Evolutionary conservation across 2,329 filamentous ascomycete genomes (phyloP).

Genomic region (Neofusicoccum laricinum): DNA sequence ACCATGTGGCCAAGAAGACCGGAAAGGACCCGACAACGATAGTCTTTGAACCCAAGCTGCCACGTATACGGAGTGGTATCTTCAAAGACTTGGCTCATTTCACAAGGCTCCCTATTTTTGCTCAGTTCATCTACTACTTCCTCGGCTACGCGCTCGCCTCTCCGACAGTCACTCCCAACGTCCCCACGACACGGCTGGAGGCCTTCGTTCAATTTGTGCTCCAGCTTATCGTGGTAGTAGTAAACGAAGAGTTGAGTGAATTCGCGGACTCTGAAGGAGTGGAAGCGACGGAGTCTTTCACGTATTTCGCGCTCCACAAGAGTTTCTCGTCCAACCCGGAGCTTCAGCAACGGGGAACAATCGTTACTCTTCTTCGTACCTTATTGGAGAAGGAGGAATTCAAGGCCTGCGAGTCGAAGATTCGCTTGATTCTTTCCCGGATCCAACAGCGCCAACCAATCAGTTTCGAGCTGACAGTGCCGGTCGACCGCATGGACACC

Average conservation of each 20-base stretch:
- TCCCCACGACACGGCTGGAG: slow-evolving; percentile 81
- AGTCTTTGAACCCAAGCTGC: slow-evolving; percentile 85
- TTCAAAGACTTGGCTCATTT: slow-evolving; percentile 77
- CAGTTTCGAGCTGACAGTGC: slow-evolving; percentile 68
- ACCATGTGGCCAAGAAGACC: slow-evolving; percentile 81
- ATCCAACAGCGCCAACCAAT: slow-evolving; percentile 79
- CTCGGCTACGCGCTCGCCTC: slow-evolving; percentile 76
- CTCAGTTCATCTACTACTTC: slow-evolving; percentile 85
- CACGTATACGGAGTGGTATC: slow-evolving; percentile 70
- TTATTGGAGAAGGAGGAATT: slow-evolving; percentile 67
- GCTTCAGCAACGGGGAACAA: slow-evolving; percentile 36
- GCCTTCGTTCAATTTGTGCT: slow-evolving; percentile 88
- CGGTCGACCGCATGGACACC: slow-evolving; percentile 74
- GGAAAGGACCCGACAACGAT: slow-evolving; percentile 78
- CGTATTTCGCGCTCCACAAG: slow-evolving; percentile 66
- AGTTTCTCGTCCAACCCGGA: slow-evolving; percentile 47
- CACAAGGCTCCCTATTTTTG: slow-evolving; percentile 80
- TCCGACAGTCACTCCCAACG: slow-evolving; percentile 64
- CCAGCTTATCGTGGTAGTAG: slow-evolving; percentile 81
- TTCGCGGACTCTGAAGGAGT: slow-evolving; percentile 47
- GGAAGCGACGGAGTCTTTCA: slow-evolving; percentile 60
- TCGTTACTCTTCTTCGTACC: slow-evolving; percentile 52
- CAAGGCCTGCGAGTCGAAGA: slow-evolving; percentile 79
- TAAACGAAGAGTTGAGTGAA: slow-evolving; percentile 72
- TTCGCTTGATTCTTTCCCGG: slow-evolving; percentile 75